Evolutionary conservation across 306 rosid species (phyloP).

Genomic region (Trifolium pratense): DNA sequence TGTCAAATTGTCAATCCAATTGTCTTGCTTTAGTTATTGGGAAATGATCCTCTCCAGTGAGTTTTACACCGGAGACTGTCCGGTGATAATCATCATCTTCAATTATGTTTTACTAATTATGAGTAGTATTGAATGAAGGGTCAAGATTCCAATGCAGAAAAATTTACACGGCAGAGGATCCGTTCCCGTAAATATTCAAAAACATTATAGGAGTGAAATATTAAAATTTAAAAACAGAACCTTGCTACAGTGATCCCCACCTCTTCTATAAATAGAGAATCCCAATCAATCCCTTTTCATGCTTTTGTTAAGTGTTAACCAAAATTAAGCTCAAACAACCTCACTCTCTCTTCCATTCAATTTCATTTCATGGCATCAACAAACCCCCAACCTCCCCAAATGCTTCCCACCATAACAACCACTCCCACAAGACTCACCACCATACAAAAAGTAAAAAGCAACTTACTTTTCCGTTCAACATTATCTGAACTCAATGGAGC

Average conservation of each 20-base stretch:
- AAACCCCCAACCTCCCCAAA: neutral
- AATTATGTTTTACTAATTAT: too few relatives aligned
- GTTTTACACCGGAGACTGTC: too few relatives aligned
- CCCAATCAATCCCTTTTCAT: neutral
- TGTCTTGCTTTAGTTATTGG: neutral
- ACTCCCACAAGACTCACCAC: constrained; percentile 19
- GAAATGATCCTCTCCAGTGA: too few relatives aligned
- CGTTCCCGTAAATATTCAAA: too few relatives aligned
- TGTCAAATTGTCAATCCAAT: too few relatives aligned
- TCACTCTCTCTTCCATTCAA: neutral
- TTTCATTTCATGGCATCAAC: constrained; percentile 14
- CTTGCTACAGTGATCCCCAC: neutral
- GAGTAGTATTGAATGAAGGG: too few relatives aligned
- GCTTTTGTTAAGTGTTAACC: neutral
- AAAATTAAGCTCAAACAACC: neutral
- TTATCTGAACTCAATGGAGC: constrained; percentile 81
- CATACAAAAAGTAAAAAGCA: constrained; percentile 48
- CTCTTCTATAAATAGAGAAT: constrained; percentile 9
- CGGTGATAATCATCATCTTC: too few relatives aligned
- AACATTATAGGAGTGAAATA: neutral
- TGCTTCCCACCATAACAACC: neutral
- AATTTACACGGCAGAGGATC: too few relatives aligned
- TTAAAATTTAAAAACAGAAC: neutral
- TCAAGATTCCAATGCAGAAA: too few relatives aligned
- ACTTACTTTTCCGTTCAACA: constrained; percentile 57